A percentile compares a stretch with the other conserved stretches of the same genome.
phyloP scores from a whole-genome alignment of 352 stramenopile species.

The Pythium sp. region DNA sequence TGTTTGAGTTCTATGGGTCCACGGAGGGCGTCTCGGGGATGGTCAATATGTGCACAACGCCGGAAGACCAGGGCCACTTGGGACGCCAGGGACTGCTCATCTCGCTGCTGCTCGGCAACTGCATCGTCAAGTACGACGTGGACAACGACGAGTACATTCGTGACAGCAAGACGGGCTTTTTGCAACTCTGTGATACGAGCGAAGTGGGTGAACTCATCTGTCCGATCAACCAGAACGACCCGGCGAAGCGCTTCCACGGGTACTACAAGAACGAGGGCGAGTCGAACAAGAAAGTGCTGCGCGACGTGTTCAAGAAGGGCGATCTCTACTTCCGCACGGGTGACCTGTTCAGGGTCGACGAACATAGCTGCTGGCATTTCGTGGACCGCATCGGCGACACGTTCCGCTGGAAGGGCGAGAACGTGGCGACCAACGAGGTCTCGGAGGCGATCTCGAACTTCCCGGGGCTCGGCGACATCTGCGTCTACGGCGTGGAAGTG shows the following conservation, averaged over 20 bases:
- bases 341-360: constrained; percentile 84
- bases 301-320: constrained; percentile 72
- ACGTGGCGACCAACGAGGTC: constrained; percentile 90
- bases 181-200: constrained; percentile 41
- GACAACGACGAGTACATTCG: constrained; percentile 65
- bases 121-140: constrained; percentile 78
- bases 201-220: constrained; percentile 80
- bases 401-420: constrained; percentile 94
- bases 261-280: constrained; percentile 84
- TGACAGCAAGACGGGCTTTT: constrained; percentile 38
- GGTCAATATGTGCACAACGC: constrained; percentile 73
- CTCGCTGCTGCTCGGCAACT: constrained; percentile 47
- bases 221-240: constrained; percentile 44
- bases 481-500: constrained; percentile 73
- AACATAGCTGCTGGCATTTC: constrained; percentile 80
- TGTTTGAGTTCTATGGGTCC: constrained; percentile 92
- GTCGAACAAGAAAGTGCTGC: constrained; percentile 84
- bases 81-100: constrained; percentile 61
- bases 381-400: constrained; percentile 91
- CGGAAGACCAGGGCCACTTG: constrained; percentile 57
- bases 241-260: constrained; percentile 72
- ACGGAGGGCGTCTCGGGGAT: constrained; percentile 86
- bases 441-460: constrained; percentile 75
- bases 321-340: constrained; percentile 90
- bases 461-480: constrained; percentile 66